phyloP scores from a whole-genome alignment of 2,329 filamentous ascomycete genomes.

The Exophiala mesophila region DNA sequence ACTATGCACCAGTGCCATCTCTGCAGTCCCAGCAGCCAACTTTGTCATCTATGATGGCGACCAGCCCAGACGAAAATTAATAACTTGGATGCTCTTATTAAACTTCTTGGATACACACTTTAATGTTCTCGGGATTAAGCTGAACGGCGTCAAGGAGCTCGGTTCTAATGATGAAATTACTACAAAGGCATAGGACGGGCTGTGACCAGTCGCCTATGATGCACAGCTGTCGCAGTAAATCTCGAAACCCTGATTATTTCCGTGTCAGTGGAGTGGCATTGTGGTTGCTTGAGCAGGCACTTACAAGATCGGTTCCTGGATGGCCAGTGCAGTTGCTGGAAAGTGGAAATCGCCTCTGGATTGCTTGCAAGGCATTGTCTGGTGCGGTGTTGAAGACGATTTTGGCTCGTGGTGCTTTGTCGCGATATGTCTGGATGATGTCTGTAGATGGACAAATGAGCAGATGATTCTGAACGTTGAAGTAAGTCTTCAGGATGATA shows the following conservation, averaged over 20 bases:
- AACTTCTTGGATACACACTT: no score
- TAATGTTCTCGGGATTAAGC: no score
- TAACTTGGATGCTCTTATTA: no score
- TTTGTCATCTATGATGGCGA: no score
- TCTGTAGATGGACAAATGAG: constrained; percentile 1
- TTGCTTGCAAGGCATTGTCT: constrained; percentile 9
- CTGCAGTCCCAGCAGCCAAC: no score
- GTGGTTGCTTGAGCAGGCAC: no score
- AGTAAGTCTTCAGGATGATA: background rate
- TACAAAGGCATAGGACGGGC: no score
- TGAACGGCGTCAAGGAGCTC: no score
- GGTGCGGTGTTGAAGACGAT: constrained; percentile 10
- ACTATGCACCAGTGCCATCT: no score
- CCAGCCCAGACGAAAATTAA: no score
- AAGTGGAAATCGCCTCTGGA: constrained; percentile 8
- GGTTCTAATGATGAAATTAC: no score
- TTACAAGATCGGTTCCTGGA: constrained; percentile 14
- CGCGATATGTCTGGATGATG: constrained; percentile 10
- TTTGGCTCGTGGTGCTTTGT: constrained; percentile 1
- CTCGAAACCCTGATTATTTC: background rate
- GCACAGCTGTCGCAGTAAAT: background rate
- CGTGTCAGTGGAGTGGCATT: background rate
- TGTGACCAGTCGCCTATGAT: background rate
- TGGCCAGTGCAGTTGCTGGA: constrained; percentile 10
- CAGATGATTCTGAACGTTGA: no score